Evolutionary conservation across 2,329 filamentous ascomycete species (phyloP).

Genomic region (Teratosphaeria gauchensis): DNA sequence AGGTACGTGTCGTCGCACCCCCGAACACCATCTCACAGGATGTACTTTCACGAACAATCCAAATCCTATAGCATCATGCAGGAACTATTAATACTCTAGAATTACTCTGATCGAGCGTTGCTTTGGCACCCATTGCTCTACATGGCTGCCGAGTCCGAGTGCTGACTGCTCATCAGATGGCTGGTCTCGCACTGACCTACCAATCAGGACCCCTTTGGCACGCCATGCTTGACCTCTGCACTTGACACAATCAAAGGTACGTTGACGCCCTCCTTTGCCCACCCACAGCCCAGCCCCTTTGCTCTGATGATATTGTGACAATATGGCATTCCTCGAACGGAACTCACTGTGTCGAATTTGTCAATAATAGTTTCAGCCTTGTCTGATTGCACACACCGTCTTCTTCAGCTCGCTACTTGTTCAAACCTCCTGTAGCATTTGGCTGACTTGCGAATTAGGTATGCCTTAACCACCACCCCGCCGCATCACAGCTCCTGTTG

Average conservation of each 20-base stretch:
- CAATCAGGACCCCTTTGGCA: not conserved
- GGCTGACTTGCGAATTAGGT: slow-evolving; percentile 12
- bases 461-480: slow-evolving; percentile 1
- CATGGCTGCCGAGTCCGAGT: not conserved
- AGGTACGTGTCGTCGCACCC: not conserved
- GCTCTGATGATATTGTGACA: slow-evolving; percentile 53
- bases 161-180: not conserved
- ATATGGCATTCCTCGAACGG: slow-evolving; percentile 60
- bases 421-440: slow-evolving; percentile 18
- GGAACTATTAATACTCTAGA: slow-evolving; percentile 43
- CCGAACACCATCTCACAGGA: slow-evolving; percentile 1
- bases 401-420: slow-evolving; percentile 12
- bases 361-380: slow-evolving; percentile 59
- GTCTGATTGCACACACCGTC: slow-evolving; percentile 42
- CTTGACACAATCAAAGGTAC: slow-evolving; percentile 9
- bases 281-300: slow-evolving; percentile 8
- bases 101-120: slow-evolving; percentile 42
- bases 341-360: slow-evolving; percentile 56
- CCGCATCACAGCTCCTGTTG: slow-evolving; percentile 16
- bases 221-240: not conserved
- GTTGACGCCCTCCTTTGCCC: not conserved
- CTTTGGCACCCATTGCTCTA: not conserved
- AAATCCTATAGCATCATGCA: slow-evolving; percentile 48
- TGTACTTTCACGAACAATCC: slow-evolving; percentile 42
- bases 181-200: not conserved